Percentiles rank a stretch among this genome's conserved stretches.
phyloP scores from a whole-genome alignment of 306 rosid genomes.

The Ceratonia siliqua region DNA sequence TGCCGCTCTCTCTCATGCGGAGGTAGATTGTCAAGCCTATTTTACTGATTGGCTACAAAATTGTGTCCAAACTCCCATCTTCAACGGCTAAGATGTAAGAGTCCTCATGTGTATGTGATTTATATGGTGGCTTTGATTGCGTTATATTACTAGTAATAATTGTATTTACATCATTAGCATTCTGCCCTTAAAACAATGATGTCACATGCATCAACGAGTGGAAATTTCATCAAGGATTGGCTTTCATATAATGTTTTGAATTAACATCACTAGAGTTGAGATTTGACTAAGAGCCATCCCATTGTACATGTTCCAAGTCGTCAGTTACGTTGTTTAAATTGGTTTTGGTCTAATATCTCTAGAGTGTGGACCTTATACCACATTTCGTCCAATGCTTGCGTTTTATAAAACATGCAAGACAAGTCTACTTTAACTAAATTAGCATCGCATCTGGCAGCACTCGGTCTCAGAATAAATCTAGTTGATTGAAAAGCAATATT shows the following conservation, averaged over 20 bases:
- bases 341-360: background rate
- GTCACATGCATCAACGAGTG: constrained; percentile 8
- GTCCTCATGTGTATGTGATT: constrained; percentile 27
- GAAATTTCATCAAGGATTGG: background rate
- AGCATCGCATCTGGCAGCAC: background rate
- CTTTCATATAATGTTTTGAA: background rate
- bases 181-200: constrained; percentile 2
- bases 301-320: background rate
- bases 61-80: constrained; percentile 48
- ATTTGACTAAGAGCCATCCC: constrained; percentile 2
- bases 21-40: constrained; percentile 55
- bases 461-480: background rate
- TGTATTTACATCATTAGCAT: constrained; percentile 17
- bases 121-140: constrained; percentile 12
- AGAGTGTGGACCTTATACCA: background rate
- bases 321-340: background rate
- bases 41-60: constrained; percentile 66
- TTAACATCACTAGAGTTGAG: background rate
- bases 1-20: constrained; percentile 64
- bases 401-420: background rate
- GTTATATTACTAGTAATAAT: constrained; percentile 14
- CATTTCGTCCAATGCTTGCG: background rate
- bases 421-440: background rate
- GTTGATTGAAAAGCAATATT: background rate
- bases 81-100: constrained; percentile 50